Base-by-base conservation (phyloP, 1,284 basidiomycete species). In the Mycena citricolor region DNA sequence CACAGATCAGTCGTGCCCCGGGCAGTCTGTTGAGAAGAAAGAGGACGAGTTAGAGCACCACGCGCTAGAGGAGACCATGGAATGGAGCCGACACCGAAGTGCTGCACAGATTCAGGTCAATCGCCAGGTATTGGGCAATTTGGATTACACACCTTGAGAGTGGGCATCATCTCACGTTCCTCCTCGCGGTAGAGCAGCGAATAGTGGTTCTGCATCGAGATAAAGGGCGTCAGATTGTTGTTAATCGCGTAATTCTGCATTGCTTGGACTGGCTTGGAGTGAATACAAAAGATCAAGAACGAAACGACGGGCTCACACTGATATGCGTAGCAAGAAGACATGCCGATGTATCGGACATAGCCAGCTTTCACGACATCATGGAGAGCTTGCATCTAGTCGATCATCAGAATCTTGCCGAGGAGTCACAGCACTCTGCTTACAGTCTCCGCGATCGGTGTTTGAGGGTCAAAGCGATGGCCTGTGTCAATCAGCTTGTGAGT, bases 291-390 rank as follows among this genome's bases (percentile, higher is more conserved):
- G 4, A 28, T 10, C 26, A 5, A 8, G 16, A 21, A n/a, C 4
- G 29, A 32, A 26, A 29, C 5, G 23, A 20, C n/a, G 11, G 2
- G 55, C 66, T 32, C 41, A 71, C 70, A 73, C 59, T 72, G 69
- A 56, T 64, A 73, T 12, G 70, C 68, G 44, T 57, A 64, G 44
- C 67, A 70, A 17, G 66, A 64, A 42, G 66, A 69, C 77, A 80
- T 81, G 39, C 83, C 82, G 47, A 84, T 76, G 62, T 84, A 84
- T 14, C 81, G 68, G 8, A 73, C 81, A 42, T 74, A 74, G 14
- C 81, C 81, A 0, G 69, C 68, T 57, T 80, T 58, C 8, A 82
- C 79, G 12, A 83, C 70, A 44, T 83, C 81, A 51, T 84, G 79
- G 2, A 84, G 67, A 17, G 46, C 50, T 28, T 51, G 45, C 49